These are phyloP conservation scores for Aspergillus texensis DNA, from an alignment of 2,329 filamentous ascomycete species.

Conservation along the genomic window DNA sequence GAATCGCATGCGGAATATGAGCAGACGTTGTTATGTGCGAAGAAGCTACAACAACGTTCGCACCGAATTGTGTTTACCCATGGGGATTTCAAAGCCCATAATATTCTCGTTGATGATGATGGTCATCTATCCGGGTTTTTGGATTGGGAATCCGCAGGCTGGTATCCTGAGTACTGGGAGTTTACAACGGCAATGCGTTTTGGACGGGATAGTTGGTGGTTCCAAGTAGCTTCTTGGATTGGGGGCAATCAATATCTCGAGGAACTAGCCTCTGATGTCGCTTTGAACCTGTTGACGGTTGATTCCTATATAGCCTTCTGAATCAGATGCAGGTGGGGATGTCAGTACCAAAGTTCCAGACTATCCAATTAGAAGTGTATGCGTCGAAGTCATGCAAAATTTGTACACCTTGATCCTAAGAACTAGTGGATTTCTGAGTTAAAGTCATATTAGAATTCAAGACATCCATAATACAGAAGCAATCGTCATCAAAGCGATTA, in stretches of 20 bases:
- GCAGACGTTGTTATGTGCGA: not conserved
- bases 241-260: conserved; percentile 23
- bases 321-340: not conserved
- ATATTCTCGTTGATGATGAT: conserved; percentile 22
- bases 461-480: too few species aligned
- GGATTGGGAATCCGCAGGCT: conserved; percentile 33
- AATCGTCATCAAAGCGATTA: too few species aligned
- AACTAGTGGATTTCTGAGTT: too few species aligned
- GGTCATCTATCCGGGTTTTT: conserved; percentile 27
- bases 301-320: conserved; percentile 29
- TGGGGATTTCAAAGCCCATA: conserved; percentile 23
- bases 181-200: conserved; percentile 29
- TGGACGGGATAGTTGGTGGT: conserved; percentile 28
- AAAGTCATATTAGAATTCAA: too few species aligned
- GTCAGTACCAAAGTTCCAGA: too few species aligned
- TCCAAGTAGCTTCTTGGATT: conserved; percentile 27
- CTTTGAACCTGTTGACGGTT: conserved; percentile 28
- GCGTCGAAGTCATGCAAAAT: too few species aligned
- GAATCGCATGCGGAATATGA: not conserved
- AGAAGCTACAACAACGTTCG: not conserved
- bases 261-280: conserved; percentile 27
- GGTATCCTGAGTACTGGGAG: conserved; percentile 31
- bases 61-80: conserved; percentile 18
- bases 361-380: too few species aligned
- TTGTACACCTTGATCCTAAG: too few species aligned